Base-by-base conservation (phyloP, 306 rosid species). In the Biancaea sappan region DNA sequence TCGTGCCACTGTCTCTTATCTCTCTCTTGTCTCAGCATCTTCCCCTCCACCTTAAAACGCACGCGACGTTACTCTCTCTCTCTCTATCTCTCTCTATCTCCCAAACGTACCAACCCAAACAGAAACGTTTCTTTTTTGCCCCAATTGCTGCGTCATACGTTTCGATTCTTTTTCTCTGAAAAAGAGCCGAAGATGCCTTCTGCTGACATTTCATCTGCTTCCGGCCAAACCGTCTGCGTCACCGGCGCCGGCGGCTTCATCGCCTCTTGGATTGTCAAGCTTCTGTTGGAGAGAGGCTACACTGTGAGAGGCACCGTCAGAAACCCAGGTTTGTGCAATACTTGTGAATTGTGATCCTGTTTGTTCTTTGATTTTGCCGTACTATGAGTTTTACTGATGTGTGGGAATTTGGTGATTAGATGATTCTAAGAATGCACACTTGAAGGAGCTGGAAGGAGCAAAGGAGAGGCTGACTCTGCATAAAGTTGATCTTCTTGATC, bases 221-320 rank as follows among this genome's bases (percentile, higher is more conserved):
- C 84, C 26, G 79, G 84, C 16, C 83, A 88, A 78, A 94, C 85
- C 8, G 84, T 94, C 9, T 92, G 97, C 51, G 96, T 94, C 73
- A 92, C 99, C 46, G 99, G 99, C 3, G 99, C 99, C 12, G 97
- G 93, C 1, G 99, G 99, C 16, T 94, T 90, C 84, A 92, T 94
- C 56, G 99, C 97, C 14, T 92, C 99, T 6, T 94, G 99, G 97
- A 83, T 90, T 0, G 97, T 92, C 1, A 90, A 88, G 28, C 87
- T 88, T 41, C 88, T 94, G 15, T 85, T 94, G 0, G 80, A 87
- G 46, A 87, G 82, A 84, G 96, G 96, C 19, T 94, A 94, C 83
- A 69, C 71, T 37, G 99, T 94, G 4, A 84, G 79, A 82, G 99
- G 97, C 74, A 94, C 99, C 43, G 71, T 91, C 8, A 66, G 97